phyloP scores from a whole-genome alignment of 495 filamentous ascomycete species.

The Tuber melanosporum region DNA sequence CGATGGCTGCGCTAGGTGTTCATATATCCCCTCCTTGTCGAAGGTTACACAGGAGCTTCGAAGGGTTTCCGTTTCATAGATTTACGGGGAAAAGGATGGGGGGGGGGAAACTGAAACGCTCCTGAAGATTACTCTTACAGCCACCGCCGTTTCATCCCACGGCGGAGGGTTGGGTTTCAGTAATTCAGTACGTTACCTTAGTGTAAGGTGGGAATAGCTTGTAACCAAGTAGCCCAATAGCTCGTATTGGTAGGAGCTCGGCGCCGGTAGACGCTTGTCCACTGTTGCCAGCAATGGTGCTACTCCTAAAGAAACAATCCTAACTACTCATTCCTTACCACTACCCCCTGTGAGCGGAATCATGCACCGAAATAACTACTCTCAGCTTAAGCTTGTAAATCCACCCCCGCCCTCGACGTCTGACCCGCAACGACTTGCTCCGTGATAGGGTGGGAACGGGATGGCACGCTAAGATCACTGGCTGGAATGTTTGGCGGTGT shows the following conservation, averaged over 20 bases:
- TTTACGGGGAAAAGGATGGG: background rate
- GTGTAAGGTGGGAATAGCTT: background rate
- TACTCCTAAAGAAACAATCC: background rate
- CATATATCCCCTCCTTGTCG: background rate
- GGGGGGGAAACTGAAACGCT: background rate
- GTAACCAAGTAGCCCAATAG: background rate
- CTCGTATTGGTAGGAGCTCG: background rate
- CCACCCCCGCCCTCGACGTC: background rate
- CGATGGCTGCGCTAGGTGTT: background rate
- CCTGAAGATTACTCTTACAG: background rate
- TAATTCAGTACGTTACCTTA: background rate
- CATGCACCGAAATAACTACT: background rate
- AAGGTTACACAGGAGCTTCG: background rate
- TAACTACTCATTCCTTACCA: background rate
- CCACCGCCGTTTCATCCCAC: background rate
- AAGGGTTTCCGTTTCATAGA: background rate
- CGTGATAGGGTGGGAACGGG: background rate
- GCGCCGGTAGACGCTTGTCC: background rate
- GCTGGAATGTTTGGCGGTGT: too few species aligned
- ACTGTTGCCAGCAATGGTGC: background rate
- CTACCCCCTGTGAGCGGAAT: background rate
- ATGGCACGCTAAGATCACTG: background rate
- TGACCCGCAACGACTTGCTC: background rate
- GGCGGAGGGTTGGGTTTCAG: background rate
- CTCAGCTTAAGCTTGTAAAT: background rate